These are phyloP conservation scores for Epithele typhae DNA, from an alignment of 768 basidiomycete species.

Conservation along the genomic window DNA sequence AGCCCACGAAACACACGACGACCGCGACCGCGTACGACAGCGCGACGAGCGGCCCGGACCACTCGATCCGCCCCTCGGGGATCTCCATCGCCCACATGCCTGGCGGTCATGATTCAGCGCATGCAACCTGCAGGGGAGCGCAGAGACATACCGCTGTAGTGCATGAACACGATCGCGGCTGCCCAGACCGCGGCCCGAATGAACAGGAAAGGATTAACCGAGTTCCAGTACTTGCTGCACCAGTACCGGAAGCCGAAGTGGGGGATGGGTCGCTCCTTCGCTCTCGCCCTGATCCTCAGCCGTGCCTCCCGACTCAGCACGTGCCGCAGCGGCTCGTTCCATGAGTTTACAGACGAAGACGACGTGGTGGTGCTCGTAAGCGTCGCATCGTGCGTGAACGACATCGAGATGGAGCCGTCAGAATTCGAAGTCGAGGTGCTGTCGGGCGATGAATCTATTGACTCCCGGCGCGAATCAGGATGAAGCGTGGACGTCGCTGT, in stretches of 20 bases:
- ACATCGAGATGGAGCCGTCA: conserved; percentile 2
- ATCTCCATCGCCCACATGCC: conserved; percentile 29
- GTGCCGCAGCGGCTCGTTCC: conserved; percentile 21
- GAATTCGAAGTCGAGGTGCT: conserved; percentile 9
- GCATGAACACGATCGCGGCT: conserved; percentile 25
- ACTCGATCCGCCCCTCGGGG: conserved; percentile 21
- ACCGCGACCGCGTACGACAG: conserved; percentile 26
- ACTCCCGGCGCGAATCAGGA: no score
- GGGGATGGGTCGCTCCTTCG: conserved; percentile 22
- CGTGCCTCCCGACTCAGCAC: conserved; percentile 25
- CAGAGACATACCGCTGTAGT: conserved; percentile 23
- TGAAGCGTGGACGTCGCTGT: no score
- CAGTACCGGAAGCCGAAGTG: conserved; percentile 23
- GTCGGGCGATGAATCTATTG: no score
- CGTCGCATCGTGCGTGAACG: conserved; percentile 11
- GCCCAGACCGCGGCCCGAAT: conserved; percentile 24
- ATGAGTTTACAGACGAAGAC: conserved; percentile 10
- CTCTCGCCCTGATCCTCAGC: conserved; percentile 22
- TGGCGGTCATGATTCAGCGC: not conserved
- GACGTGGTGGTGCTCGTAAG: conserved; percentile 13
- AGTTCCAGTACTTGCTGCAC: conserved; percentile 15
- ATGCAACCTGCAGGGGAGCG: no score
- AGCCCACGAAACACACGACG: conserved; percentile 22
- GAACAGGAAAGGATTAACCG: conserved; percentile 15
- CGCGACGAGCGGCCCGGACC: conserved; percentile 19